Conservation (phyloP, 805 yeast species). For the Saturnispora besseyi region DNA sequence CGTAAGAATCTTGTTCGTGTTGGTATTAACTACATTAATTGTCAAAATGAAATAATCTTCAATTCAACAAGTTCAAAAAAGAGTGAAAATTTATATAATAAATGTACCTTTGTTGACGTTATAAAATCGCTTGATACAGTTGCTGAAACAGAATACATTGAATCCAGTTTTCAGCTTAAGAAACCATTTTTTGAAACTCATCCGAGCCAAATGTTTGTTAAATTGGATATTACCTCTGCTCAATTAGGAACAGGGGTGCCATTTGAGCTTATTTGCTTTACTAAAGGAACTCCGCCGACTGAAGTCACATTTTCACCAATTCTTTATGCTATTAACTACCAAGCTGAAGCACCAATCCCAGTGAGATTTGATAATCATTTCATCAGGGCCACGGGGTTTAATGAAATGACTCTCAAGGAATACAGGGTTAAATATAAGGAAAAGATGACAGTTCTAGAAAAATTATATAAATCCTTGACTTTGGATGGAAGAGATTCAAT, state of each 20-base stretch:
- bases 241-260: neutral
- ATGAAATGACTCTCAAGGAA: neutral
- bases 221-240: neutral
- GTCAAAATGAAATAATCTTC: constrained; percentile 2
- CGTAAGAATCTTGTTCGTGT: neutral
- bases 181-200: neutral
- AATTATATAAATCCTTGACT: neutral
- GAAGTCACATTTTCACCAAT: neutral
- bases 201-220: neutral
- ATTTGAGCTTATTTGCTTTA: neutral
- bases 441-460: neutral
- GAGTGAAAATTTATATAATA: neutral
- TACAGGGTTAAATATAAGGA: neutral
- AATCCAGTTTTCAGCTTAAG: neutral
- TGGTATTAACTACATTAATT: neutral
- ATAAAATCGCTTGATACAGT: neutral
- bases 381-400: neutral
- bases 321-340: constrained; percentile 4
- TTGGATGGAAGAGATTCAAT: neutral
- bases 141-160: neutral
- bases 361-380: constrained; percentile 1
- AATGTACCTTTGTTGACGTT: neutral
- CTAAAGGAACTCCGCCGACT: neutral
- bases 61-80: neutral
- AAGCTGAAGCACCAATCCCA: constrained; percentile 3